Evolutionary conservation across 495 filamentous ascomycete species (phyloP).

Genomic region (Filosporella fistucella): DNA sequence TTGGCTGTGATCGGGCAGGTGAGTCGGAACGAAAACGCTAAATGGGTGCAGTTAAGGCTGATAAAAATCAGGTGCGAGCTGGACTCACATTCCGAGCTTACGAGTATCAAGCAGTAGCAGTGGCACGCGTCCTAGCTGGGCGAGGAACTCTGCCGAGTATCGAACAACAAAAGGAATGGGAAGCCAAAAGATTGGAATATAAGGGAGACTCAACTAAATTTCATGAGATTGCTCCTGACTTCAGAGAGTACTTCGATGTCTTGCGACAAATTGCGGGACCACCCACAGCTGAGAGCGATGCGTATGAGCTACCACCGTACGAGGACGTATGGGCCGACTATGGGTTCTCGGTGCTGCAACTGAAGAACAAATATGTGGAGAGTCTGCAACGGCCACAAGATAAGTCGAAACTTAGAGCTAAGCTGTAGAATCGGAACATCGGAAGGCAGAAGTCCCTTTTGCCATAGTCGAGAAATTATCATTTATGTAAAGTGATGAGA

Average conservation of each 20-base stretch:
- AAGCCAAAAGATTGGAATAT: slow-evolving; percentile 27
- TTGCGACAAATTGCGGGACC: slow-evolving; percentile 43
- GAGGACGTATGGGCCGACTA: slow-evolving; percentile 34
- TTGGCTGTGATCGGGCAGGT: slow-evolving; percentile 27
- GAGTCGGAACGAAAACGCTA: too few species aligned
- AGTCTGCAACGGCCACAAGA: too few species aligned
- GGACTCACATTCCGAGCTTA: slow-evolving; percentile 56
- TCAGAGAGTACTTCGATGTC: slow-evolving; percentile 47
- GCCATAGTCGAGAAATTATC: too few species aligned
- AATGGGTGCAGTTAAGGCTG: not conserved
- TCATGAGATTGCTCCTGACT: slow-evolving; percentile 23
- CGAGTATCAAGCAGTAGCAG: slow-evolving; percentile 57
- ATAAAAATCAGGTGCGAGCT: slow-evolving; percentile 22
- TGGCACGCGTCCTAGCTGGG: slow-evolving; percentile 52
- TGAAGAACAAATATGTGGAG: slow-evolving; percentile 1
- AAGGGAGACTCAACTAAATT: slow-evolving; percentile 23
- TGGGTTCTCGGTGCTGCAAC: not conserved
- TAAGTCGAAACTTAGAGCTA: too few species aligned
- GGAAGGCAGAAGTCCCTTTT: too few species aligned
- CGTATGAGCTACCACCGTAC: slow-evolving; percentile 41
- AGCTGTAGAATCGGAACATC: too few species aligned
- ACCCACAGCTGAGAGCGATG: slow-evolving; percentile 25
- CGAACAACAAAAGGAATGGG: slow-evolving; percentile 36
- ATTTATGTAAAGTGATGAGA: too few species aligned
- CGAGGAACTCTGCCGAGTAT: slow-evolving; percentile 28